Evolutionary conservation across 495 filamentous ascomycete genomes (phyloP), one percentile per base, ranked within the genome.

Genomic region (Sphaerosporella brunnea): DNA sequence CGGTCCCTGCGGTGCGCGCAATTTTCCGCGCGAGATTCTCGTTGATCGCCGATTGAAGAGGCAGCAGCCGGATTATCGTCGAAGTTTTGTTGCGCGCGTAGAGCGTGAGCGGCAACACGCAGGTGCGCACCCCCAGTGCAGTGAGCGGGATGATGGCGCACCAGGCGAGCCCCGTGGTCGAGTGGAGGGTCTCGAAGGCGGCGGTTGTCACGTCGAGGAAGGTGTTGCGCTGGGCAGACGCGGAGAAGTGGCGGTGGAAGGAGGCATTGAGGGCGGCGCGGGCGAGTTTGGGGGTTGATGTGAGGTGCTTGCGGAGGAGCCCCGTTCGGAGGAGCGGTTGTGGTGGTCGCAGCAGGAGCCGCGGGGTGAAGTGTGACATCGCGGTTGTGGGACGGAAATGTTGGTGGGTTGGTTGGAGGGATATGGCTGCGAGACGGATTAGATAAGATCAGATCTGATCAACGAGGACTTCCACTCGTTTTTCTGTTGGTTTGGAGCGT

Each of bases 61-160:
- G 77, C 0, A 34, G 30, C 4, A 82, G 58, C 11, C 63, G 56
- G 38, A 61, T 25, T 23, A 66, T 68, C 54, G 66, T 65, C 52
- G 68, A 53, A 51, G 57, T 18, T 45, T 68, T 56, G 49, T 48
- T 49, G 47, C 63, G 68, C 46, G 64, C 62, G 59, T 75, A 83
- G 34, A 75, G 52, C 16, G 70, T 63, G 2, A 80, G 49, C 0
- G 81, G 82, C 2, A 78, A 55, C 35, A 79, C 57, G 25, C 66
- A 42, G 24, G 69, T 65, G 46, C 77, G 77, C 40, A 88, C 64
- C 38, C 73, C 30, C 2, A 84, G 45, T 1, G 83, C 80, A 0
- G 80, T 68, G 45, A 82, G 66, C 0, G 85, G 84, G 45, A 93
- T 73, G 21, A 75, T 70, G 7, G 73, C 54, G 39, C 62, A 75